Percentiles rank a stretch among this genome's conserved stretches.
phyloP scores from a whole-genome alignment of 2,329 filamentous ascomycete species.

The Exserohilum rostratum region DNA sequence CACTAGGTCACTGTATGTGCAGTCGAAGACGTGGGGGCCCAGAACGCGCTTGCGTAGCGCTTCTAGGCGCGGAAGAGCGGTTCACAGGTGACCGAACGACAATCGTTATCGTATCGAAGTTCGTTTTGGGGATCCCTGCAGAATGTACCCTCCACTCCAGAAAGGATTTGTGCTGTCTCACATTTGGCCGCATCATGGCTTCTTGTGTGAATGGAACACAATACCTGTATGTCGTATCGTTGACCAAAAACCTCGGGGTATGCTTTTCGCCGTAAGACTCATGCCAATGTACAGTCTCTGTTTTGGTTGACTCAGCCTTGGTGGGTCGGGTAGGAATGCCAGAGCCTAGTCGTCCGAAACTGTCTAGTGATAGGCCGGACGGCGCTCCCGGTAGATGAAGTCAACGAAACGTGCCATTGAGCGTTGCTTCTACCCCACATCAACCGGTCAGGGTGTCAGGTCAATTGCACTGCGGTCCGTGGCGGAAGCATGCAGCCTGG shows the following conservation, averaged over 20 bases:
- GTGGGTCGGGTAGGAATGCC: background rate
- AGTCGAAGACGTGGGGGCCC: background rate
- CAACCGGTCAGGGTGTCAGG: slow-evolving; percentile 3
- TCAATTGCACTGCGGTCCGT: background rate
- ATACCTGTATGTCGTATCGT: slow-evolving; percentile 5
- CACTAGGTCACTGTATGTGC: background rate
- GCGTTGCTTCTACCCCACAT: background rate
- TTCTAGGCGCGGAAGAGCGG: slow-evolving; percentile 1
- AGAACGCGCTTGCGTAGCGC: slow-evolving; percentile 5
- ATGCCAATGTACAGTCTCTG: background rate
- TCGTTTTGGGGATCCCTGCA: background rate
- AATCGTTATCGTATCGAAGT: background rate
- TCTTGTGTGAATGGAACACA: slow-evolving; percentile 13
- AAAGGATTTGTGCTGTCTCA: background rate
- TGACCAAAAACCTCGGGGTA: background rate
- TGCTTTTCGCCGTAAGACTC: background rate
- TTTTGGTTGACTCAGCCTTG: background rate
- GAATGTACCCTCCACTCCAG: background rate
- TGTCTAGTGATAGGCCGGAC: background rate
- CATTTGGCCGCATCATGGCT: slow-evolving; percentile 5
- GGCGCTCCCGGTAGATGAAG: background rate
- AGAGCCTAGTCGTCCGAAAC: background rate
- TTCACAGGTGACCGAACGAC: background rate
- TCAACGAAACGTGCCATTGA: background rate
- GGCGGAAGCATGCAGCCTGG: slow-evolving; percentile 10